Conservation (phyloP, 2,329 filamentous ascomycete species). For the Cytospora schulzeri region DNA sequence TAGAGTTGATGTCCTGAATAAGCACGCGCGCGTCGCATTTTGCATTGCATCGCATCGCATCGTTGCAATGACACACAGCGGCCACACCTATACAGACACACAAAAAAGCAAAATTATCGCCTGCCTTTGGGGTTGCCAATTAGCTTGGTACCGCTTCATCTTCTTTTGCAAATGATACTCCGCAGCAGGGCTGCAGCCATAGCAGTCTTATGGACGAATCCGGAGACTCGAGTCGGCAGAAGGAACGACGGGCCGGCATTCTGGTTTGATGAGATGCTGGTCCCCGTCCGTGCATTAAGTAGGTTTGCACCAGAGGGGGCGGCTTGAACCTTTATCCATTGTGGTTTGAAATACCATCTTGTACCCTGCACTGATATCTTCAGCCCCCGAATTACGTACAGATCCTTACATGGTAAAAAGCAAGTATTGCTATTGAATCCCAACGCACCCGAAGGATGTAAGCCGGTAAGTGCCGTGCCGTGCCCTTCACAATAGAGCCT, state of each 20-base stretch:
- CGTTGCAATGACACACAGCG: slow-evolving; percentile 20
- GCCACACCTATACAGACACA: not conserved
- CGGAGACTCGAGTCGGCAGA: slow-evolving; percentile 9
- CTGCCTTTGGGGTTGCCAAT: slow-evolving; percentile 3
- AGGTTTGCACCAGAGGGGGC: too few species aligned
- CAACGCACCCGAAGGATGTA: slow-evolving; percentile 10
- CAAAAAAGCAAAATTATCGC: slow-evolving; percentile 1
- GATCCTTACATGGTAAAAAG: not conserved
- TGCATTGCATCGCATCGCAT: slow-evolving; percentile 24
- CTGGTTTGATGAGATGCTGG: not conserved
- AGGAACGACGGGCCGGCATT: not conserved
- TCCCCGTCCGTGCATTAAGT: not conserved
- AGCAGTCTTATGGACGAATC: slow-evolving; percentile 1
- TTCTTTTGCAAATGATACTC: not conserved
- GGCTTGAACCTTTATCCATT: not conserved
- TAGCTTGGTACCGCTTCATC: not conserved
- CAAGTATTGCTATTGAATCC: not conserved
- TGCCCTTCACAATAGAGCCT: slow-evolving; percentile 4
- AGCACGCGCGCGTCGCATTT: slow-evolving; percentile 7
- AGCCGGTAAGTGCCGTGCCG: slow-evolving; percentile 19
- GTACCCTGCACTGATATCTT: not conserved
- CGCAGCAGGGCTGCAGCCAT: slow-evolving; percentile 5
- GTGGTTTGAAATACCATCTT: not conserved
- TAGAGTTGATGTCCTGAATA: not conserved
- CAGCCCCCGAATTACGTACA: not conserved